phyloP scores from a whole-genome alignment of 2,329 filamentous ascomycete genomes.

The Pyrenochaeta sp. region DNA sequence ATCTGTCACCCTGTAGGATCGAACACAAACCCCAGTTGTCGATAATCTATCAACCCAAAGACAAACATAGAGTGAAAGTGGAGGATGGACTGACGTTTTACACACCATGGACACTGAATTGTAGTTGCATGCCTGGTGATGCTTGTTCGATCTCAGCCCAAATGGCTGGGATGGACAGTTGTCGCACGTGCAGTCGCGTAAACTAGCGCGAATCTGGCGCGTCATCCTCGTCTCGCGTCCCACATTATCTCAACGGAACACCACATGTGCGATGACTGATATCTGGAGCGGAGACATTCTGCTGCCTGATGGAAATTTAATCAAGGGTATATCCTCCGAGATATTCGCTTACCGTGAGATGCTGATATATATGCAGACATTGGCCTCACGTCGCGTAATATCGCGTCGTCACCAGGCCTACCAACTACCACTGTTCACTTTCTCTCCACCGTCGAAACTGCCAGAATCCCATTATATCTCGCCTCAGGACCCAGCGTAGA shows the following conservation, averaged over 20 bases:
- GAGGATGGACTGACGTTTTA: no score
- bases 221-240: slow-evolving; percentile 13
- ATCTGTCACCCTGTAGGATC: no score
- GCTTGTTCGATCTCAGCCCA: no score
- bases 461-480: slow-evolving; percentile 52
- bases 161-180: not conserved
- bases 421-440: slow-evolving; percentile 39
- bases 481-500: slow-evolving; percentile 48
- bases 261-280: slow-evolving; percentile 35
- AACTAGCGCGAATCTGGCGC: slow-evolving; percentile 20
- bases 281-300: slow-evolving; percentile 47
- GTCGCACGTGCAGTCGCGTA: slow-evolving; percentile 22
- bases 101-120: no score
- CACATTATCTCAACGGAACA: slow-evolving; percentile 2
- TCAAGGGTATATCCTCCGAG: slow-evolving; percentile 30
- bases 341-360: not conserved
- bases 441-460: slow-evolving; percentile 51
- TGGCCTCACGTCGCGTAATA: slow-evolving; percentile 33
- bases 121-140: no score
- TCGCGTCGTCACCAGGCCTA: slow-evolving; percentile 25
- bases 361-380: slow-evolving; percentile 29
- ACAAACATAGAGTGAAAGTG: no score
- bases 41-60: no score
- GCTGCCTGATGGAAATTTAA: slow-evolving; percentile 32
- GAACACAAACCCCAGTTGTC: no score